These are phyloP conservation scores for Hemileia vastatrix DNA, from an alignment of 1,284 basidiomycete genomes.

Conservation along the genomic window DNA sequence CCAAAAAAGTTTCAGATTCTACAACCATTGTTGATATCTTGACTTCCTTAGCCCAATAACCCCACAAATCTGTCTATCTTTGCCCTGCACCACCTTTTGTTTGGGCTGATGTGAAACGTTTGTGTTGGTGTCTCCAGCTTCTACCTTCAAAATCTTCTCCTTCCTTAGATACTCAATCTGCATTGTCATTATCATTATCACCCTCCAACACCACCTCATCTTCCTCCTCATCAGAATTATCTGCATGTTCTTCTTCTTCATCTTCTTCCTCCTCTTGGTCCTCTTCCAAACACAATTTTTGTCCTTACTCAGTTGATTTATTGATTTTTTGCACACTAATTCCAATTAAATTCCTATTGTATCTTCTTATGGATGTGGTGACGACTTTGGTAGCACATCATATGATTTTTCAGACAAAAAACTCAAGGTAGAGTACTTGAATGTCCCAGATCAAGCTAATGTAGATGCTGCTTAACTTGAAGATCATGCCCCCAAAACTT, in stretches of 20 bases:
- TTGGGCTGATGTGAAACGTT: constrained; percentile 73
- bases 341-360: constrained; percentile 66
- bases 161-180: too few relatives aligned
- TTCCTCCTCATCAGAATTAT: constrained; percentile 8
- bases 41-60: constrained; percentile 83
- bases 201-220: background rate
- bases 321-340: constrained; percentile 64
- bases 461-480: constrained; percentile 32
- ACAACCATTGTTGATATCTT: constrained; percentile 81
- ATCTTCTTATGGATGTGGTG: constrained; percentile 66
- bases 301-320: constrained; percentile 67
- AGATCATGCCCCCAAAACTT: constrained; percentile 46
- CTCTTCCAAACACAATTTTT: constrained; percentile 47
- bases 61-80: constrained; percentile 84
- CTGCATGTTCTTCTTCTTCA: constrained; percentile 46
- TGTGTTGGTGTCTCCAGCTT: constrained; percentile 85
- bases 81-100: constrained; percentile 90
- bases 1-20: constrained; percentile 67
- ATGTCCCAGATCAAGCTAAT: constrained; percentile 53
- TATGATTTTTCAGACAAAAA: constrained; percentile 75
- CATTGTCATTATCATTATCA: too few relatives aligned
- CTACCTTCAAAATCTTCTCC: constrained; percentile 21
- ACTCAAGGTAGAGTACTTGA: constrained; percentile 71
- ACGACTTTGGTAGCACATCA: constrained; percentile 63
- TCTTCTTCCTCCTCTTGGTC: constrained; percentile 41